Percentiles rank a stretch among this genome's conserved stretches.
These are phyloP conservation scores for Neurospora crassa DNA, from an alignment of 2,329 filamentous ascomycete species.

Conservation along the genomic window DNA sequence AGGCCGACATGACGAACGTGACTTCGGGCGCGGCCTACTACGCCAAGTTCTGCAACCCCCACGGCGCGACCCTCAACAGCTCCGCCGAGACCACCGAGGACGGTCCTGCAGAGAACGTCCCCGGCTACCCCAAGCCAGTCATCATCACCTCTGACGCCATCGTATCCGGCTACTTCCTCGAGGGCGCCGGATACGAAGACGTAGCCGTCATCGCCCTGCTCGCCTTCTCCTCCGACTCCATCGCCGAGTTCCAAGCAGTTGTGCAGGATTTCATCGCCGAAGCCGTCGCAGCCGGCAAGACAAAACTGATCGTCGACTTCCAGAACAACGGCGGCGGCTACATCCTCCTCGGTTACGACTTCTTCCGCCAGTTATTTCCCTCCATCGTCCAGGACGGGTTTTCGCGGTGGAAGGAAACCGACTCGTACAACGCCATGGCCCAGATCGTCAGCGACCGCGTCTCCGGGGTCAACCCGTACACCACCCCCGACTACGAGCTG, in stretches of 20 bases:
- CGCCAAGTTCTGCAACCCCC: slow-evolving; percentile 23
- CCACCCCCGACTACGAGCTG: slow-evolving; percentile 25
- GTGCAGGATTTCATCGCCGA: slow-evolving; percentile 25
- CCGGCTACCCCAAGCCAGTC: slow-evolving; percentile 22
- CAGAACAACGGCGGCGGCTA: slow-evolving; percentile 49
- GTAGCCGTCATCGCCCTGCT: slow-evolving; percentile 24
- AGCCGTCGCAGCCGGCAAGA: slow-evolving; percentile 39
- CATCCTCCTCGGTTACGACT: slow-evolving; percentile 50
- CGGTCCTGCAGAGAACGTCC: slow-evolving; percentile 9
- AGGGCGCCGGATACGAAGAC: slow-evolving; percentile 20
- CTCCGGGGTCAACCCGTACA: slow-evolving; percentile 35
- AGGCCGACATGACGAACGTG: slow-evolving; percentile 21
- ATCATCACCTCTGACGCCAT: slow-evolving; percentile 20
- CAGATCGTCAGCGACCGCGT: slow-evolving; percentile 33
- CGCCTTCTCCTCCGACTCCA: slow-evolving; percentile 18
- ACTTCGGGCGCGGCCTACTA: slow-evolving; percentile 25
- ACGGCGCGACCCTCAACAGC: not conserved
- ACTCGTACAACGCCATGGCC: slow-evolving; percentile 34
- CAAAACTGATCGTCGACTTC: slow-evolving; percentile 50
- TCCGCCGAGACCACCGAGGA: slow-evolving; percentile 2
- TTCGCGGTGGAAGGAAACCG: slow-evolving; percentile 33
- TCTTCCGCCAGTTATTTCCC: slow-evolving; percentile 49
- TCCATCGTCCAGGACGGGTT: slow-evolving; percentile 30
- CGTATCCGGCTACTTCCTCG: slow-evolving; percentile 25
- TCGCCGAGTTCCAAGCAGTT: slow-evolving; percentile 26